Conservation (phyloP, 768 basidiomycete species). For the Royoungia palumana region DNA sequence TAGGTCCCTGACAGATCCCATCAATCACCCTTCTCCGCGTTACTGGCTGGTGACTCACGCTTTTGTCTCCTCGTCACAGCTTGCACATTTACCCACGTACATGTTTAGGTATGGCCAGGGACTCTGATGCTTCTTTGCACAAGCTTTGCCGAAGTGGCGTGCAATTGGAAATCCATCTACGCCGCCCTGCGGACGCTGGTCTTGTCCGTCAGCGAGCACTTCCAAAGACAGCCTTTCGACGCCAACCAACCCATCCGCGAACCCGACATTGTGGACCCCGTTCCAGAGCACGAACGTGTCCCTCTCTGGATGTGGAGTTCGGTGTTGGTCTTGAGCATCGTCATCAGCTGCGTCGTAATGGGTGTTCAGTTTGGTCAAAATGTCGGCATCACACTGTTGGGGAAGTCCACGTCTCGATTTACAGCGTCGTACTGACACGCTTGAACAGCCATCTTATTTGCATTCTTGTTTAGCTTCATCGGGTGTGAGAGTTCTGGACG, state of each 20-base stretch:
- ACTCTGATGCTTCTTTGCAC: slow-evolving; percentile 54
- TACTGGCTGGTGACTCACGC: slow-evolving; percentile 45
- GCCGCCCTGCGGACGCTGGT: slow-evolving; percentile 1
- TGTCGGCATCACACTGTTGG: slow-evolving; percentile 33
- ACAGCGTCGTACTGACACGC: background rate
- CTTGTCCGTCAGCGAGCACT: slow-evolving; percentile 2
- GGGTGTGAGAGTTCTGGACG: slow-evolving; percentile 58
- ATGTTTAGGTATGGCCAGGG: slow-evolving; percentile 23
- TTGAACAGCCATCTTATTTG: slow-evolving; percentile 44
- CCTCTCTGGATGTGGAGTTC: slow-evolving; percentile 53
- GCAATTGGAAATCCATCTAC: slow-evolving; percentile 23
- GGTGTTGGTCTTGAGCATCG: slow-evolving; percentile 45
- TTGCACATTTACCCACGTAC: background rate
- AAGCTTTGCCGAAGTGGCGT: slow-evolving; percentile 25
- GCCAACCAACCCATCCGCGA: slow-evolving; percentile 8
- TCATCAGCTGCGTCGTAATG: slow-evolving; percentile 52
- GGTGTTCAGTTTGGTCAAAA: slow-evolving; percentile 54
- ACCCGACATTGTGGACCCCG: slow-evolving; percentile 48
- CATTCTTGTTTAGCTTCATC: slow-evolving; percentile 66
- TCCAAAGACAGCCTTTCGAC: slow-evolving; percentile 1
- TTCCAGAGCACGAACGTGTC: slow-evolving; percentile 52
- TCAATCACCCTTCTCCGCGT: slow-evolving; percentile 47
- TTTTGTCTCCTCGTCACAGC: background rate
- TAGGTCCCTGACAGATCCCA: slow-evolving; percentile 43
- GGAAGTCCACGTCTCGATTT: slow-evolving; percentile 4